Evolutionary conservation across 805 yeast genomes (phyloP).

Genomic region (Kodamaea sagamina): DNA sequence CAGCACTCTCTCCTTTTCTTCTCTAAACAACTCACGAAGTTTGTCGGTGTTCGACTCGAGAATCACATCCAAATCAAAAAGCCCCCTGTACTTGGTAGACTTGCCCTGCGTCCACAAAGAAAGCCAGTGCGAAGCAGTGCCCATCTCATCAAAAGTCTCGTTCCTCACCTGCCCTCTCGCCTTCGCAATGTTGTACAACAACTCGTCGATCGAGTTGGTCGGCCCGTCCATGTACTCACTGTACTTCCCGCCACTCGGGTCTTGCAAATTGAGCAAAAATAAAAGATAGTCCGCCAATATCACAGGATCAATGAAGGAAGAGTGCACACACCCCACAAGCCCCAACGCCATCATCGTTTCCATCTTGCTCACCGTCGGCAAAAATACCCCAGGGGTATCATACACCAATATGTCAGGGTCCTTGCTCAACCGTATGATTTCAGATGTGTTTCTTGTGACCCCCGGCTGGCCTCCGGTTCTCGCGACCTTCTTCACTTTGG

Average conservation of each 20-base stretch:
- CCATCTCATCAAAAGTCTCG: conserved; percentile 51
- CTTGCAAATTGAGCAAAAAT: conserved; percentile 68
- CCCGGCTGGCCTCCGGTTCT: conserved; percentile 88
- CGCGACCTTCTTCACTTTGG: conserved; percentile 62
- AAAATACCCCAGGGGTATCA: conserved; percentile 92
- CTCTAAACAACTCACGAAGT: conserved; percentile 24
- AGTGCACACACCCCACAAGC: conserved; percentile 73
- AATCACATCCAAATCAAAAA: conserved; percentile 40
- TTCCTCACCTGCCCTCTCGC: conserved; percentile 35
- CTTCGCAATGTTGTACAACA: conserved; percentile 52
- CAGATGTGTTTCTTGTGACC: conserved; percentile 78
- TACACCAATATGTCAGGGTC: conserved; percentile 68
- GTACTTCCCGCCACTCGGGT: conserved; percentile 47
- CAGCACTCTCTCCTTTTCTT: conserved; percentile 33
- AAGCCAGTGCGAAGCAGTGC: conserved; percentile 65
- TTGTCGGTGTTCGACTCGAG: conserved; percentile 29
- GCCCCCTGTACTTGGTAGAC: conserved; percentile 29
- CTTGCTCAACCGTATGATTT: conserved; percentile 61
- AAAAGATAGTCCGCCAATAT: conserved; percentile 84
- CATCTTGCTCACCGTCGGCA: conserved; percentile 67
- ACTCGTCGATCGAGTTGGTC: conserved; percentile 66
- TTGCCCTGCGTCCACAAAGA: conserved; percentile 62
- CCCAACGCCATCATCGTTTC: conserved; percentile 75
- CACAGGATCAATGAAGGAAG: conserved; percentile 74
- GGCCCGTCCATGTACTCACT: conserved; percentile 54